Evolutionary conservation across 2,329 filamentous ascomycete genomes (phyloP), one percentile per base, ranked within the genome.

Genomic region (Fusarium floridanum): DNA sequence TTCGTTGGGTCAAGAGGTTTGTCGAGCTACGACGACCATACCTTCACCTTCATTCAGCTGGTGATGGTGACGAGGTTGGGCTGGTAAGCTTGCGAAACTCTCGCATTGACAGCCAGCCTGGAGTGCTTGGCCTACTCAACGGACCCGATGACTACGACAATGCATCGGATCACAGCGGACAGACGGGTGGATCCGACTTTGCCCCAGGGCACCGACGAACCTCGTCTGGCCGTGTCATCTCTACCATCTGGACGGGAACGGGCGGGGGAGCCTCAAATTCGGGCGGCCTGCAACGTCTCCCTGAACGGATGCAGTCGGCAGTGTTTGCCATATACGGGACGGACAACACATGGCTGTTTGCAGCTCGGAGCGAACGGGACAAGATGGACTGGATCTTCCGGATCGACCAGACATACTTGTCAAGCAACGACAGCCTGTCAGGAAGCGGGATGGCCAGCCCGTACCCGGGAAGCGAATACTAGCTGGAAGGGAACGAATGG

Each of bases 331-430:
- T 99, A 61, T 99, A 98, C 81, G 96, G 94, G 48, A 94, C 93
- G 69, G 93, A 97, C 82, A 98, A 98, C 83, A 98, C 95, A 36
- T 99, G 95, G 90, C 87, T 99, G 45, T 98, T 99, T 82, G 94
- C 95, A 16, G 94, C 95, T 27, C 89, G 95, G 68, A 96, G 91
- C 78, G 96, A 98, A 85, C 89, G 92, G 59, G 95, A 98, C 83
- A 98, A 98, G 87, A 92, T 95, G 77, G 97, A 98, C 82, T 99
- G 97, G 97, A 98, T 99, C 77, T 90, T 97, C 83, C 93, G 93
- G 79, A 95, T 99, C 77, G 97, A 99, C 83, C 93, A 98, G 86
- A 94, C 92, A 61, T 91, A 89, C 76, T 82, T 88, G 77, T 86
- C 87, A 39, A 86, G 83, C 12, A 85, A 82, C 64, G 85, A 84